phyloP scores from a whole-genome alignment of 371 early-diverging fungal species.

The Apophysomyces ossiformis region DNA sequence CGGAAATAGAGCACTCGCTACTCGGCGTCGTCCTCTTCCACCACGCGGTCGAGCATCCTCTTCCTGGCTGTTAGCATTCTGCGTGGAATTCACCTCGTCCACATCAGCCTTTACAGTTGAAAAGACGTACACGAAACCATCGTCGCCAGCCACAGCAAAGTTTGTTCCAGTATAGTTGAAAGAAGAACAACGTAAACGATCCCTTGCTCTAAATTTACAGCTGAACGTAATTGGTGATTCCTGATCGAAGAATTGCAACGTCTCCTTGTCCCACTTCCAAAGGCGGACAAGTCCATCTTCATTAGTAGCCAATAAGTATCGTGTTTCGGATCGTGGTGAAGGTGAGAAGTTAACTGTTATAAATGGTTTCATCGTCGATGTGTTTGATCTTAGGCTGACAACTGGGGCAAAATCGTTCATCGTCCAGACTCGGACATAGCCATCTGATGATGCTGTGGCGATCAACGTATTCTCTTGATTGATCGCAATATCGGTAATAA shows the following conservation, averaged over 20 bases:
- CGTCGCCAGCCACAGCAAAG: constrained; percentile 82
- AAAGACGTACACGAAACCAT: constrained; percentile 79
- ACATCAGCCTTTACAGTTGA: constrained; percentile 48
- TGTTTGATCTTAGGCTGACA: constrained; percentile 57
- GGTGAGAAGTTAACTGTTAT: constrained; percentile 86
- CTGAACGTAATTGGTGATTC: constrained; percentile 66
- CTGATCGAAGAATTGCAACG: constrained; percentile 55
- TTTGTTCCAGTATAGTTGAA: constrained; percentile 83
- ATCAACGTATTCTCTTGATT: constrained; percentile 83
- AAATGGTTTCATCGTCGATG: constrained; percentile 62
- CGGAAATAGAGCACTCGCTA: constrained; percentile 44
- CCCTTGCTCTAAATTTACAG: constrained; percentile 64
- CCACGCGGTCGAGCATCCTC: constrained; percentile 13
- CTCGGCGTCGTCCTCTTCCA: constrained; percentile 32
- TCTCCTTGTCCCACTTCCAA: constrained; percentile 74
- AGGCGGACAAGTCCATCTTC: constrained; percentile 79
- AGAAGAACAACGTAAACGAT: constrained; percentile 67
- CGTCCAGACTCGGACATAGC: constrained; percentile 82
- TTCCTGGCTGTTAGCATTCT: background rate
- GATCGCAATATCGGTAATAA: constrained; percentile 80
- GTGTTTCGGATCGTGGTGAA: constrained; percentile 70
- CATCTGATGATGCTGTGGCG: constrained; percentile 85
- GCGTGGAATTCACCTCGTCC: constrained; percentile 3
- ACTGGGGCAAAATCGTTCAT: constrained; percentile 76
- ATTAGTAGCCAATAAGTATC: constrained; percentile 77